Evolutionary conservation across 192 early-diverging fungal genomes (phyloP).

Genomic region (Linnemannia hyalina): DNA sequence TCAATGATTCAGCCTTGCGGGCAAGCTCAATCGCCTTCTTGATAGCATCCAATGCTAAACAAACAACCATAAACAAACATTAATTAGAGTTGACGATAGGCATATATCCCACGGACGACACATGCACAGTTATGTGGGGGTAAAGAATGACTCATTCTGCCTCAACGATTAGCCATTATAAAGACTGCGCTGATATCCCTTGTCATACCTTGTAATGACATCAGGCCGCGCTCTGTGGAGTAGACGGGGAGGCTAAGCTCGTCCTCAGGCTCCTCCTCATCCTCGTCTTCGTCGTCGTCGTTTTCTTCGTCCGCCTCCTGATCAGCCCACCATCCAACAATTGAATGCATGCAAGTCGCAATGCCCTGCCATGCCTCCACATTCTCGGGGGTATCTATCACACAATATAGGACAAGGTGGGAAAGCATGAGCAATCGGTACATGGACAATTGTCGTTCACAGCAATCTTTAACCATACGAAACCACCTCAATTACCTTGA

Average conservation of each 20-base stretch:
- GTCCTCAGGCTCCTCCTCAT: slow-evolving; percentile 48
- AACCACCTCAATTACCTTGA: slow-evolving; percentile 16
- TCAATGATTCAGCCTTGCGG: slow-evolving; percentile 27
- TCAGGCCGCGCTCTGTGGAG: slow-evolving; percentile 38
- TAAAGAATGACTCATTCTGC: too few relatives aligned
- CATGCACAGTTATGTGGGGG: background rate
- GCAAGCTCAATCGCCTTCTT: slow-evolving; percentile 45
- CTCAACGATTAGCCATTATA: background rate
- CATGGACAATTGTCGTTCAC: too few relatives aligned
- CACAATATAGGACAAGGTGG: background rate
- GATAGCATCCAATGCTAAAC: slow-evolving; percentile 40
- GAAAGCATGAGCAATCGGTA: background rate
- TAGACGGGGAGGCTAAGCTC: slow-evolving; percentile 52
- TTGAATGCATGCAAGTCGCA: slow-evolving; percentile 53
- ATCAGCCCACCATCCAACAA: slow-evolving; percentile 58
- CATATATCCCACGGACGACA: background rate
- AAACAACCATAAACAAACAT: background rate
- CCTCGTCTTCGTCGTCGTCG: slow-evolving; percentile 28
- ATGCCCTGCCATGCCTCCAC: slow-evolving; percentile 53
- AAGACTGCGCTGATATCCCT: background rate
- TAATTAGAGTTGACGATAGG: background rate
- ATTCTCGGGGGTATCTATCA: slow-evolving; percentile 37
- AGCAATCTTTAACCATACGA: too few relatives aligned
- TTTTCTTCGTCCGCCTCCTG: slow-evolving; percentile 34
- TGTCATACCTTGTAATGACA: slow-evolving; percentile 36